Conservation (phyloP, 805 yeast species). For the Ogataea polymorpha region DNA sequence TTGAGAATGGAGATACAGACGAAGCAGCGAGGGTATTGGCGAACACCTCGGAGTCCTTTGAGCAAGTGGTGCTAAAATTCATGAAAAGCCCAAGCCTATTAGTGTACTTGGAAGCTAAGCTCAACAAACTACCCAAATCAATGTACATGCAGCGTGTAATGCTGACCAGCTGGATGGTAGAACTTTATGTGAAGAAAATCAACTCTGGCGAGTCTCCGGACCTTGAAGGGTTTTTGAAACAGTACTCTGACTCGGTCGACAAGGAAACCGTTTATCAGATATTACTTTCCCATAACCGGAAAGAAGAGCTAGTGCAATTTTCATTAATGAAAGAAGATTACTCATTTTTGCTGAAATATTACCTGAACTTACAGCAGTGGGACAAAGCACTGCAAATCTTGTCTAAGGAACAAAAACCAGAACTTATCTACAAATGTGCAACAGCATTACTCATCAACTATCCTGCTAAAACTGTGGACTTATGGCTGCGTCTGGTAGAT, state of each 20-base stretch:
- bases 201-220: constrained; percentile 39
- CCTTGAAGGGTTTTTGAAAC: constrained; percentile 48
- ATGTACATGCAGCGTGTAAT: constrained; percentile 46
- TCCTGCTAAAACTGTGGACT: constrained; percentile 67
- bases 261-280: constrained; percentile 68
- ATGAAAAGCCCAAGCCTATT: constrained; percentile 45
- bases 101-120: constrained; percentile 42
- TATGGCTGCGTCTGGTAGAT: constrained; percentile 65
- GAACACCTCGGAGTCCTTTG: constrained; percentile 61
- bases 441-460: constrained; percentile 63
- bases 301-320: constrained; percentile 59
- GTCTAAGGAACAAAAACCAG: constrained; percentile 44
- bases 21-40: constrained; percentile 62
- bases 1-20: constrained; percentile 27
- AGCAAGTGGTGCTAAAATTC: constrained; percentile 58
- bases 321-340: constrained; percentile 69
- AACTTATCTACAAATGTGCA: constrained; percentile 62
- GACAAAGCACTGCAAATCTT: constrained; percentile 59
- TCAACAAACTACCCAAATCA: constrained; percentile 31
- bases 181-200: constrained; percentile 48
- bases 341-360: constrained; percentile 63
- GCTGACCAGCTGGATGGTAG: constrained; percentile 65
- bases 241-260: constrained; percentile 53
- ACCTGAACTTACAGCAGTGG: constrained; percentile 74
- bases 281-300: constrained; percentile 61